phyloP scores from a whole-genome alignment of 2,329 filamentous ascomycete species.

The Clonostachys rhizophaga region DNA sequence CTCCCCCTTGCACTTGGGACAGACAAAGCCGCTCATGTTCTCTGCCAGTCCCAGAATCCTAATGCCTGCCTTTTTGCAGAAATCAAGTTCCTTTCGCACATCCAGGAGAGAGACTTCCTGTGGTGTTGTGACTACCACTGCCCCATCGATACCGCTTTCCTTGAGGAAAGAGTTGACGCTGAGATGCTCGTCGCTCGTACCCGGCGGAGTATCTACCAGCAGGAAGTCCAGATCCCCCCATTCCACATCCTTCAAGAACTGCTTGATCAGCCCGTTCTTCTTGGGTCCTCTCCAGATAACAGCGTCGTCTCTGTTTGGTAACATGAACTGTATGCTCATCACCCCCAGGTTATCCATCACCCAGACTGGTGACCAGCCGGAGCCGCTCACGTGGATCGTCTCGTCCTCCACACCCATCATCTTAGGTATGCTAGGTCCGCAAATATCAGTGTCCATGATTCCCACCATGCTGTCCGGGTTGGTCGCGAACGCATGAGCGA shows the following conservation, averaged over 20 bases:
- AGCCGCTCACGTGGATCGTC: constrained; percentile 84
- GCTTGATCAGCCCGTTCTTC: constrained; percentile 98
- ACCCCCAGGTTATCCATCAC: constrained; percentile 89
- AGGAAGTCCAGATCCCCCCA: constrained; percentile 95
- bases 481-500: constrained; percentile 83
- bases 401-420: constrained; percentile 98
- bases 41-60: constrained; percentile 84
- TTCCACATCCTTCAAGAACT: constrained; percentile 95
- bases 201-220: constrained; percentile 91
- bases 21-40: constrained; percentile 98
- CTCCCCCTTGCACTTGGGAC: constrained; percentile 79
- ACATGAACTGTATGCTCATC: constrained; percentile 98
- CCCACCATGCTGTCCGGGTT: constrained; percentile 78
- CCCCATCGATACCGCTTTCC: constrained; percentile 88
- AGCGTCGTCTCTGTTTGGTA: constrained; percentile 88
- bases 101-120: constrained; percentile 92
- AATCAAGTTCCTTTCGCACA: constrained; percentile 96
- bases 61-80: constrained; percentile 92
- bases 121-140: constrained; percentile 88
- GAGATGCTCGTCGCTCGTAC: constrained; percentile 92
- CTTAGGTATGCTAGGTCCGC: constrained; percentile 92
- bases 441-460: constrained; percentile 98
- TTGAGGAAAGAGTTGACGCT: constrained; percentile 90
- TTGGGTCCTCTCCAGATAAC: constrained; percentile 97
- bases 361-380: constrained; percentile 94